A percentile compares a stretch with the other conserved stretches of the same genome.
These are phyloP conservation scores for Microdochium nivale DNA, from an alignment of 2,329 filamentous ascomycete genomes.

Conservation along the genomic window DNA sequence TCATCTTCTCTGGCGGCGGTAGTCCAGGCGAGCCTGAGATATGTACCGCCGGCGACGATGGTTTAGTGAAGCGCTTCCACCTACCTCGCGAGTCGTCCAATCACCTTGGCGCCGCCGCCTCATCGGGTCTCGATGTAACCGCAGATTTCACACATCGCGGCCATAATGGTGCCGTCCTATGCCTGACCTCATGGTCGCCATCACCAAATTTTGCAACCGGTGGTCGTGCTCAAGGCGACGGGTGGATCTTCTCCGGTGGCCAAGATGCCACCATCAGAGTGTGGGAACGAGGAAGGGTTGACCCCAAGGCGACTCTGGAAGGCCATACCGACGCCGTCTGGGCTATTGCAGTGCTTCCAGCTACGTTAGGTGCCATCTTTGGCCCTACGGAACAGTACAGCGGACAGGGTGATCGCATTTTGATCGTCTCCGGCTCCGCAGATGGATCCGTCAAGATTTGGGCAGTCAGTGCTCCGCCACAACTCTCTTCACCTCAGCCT, in stretches of 20 bases:
- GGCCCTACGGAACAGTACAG: slow-evolving; percentile 60
- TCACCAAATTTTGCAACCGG: slow-evolving; percentile 84
- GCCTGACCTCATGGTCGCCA: slow-evolving; percentile 77
- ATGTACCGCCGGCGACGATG: slow-evolving; percentile 91
- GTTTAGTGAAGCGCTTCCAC: slow-evolving; percentile 93
- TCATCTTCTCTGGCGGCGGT: slow-evolving; percentile 94
- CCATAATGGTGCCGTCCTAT: slow-evolving; percentile 84
- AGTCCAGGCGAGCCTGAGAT: slow-evolving; percentile 95
- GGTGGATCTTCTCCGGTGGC: slow-evolving; percentile 97
- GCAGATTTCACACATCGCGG: slow-evolving; percentile 95
- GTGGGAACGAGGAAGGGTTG: slow-evolving; percentile 90
- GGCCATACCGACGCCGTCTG: slow-evolving; percentile 95
- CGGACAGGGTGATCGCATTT: slow-evolving; percentile 74
- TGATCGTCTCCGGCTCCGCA: slow-evolving; percentile 85
- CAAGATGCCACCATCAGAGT: slow-evolving; percentile 89
- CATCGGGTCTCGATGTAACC: slow-evolving; percentile 79
- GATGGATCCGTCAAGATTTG: slow-evolving; percentile 90
- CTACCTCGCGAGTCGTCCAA: slow-evolving; percentile 69
- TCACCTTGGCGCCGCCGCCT: slow-evolving; percentile 40
- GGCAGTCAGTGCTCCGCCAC: slow-evolving; percentile 87
- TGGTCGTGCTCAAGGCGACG: slow-evolving; percentile 79
- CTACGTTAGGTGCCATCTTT: slow-evolving; percentile 72
- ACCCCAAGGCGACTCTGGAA: slow-evolving; percentile 89
- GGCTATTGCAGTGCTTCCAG: slow-evolving; percentile 86
- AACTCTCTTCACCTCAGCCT: slow-evolving; percentile 71